Base-by-base conservation (phyloP, 306 rosid species). In the Neltuma alba region DNA sequence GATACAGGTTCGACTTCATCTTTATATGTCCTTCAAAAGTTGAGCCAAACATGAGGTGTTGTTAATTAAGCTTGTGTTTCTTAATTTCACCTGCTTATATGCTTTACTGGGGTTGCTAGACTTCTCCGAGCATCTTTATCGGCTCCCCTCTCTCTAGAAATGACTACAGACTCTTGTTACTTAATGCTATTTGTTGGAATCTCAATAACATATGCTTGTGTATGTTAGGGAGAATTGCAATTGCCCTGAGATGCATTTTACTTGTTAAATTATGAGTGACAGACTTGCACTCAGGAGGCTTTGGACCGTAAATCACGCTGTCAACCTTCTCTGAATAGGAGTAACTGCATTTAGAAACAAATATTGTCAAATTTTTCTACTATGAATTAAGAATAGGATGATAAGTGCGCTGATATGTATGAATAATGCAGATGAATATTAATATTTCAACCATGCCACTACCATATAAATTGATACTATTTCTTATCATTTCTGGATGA, bases 1-100 rank as follows among this genome's bases (percentile, higher is more conserved):
- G 81, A 91, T 91, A 74, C 96, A 91, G 93, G 96, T 91, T 33
- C 44, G 82, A 28, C 78, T 52, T 4, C 42, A 25, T 82, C 41
- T 60, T 1, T 61, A 38, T 25, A 10, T 12, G 25, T 55, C 42
- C 52, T 72, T 52, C 27, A 20, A 41, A 37, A 74, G 20, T 60
- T 68, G 34, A 44, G 18, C 58, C 58, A 18, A 62, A 20, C 21
- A 27, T 72, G 34, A 54, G 23, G 30, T 15, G n/a, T 60, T 48
- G 44, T 57, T 37, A 20, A 6, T 33, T 74, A 15, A 34, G 58
- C 2, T 42, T 12, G 28, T 78, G 25, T 54, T 67, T 78, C 66
- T 23, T 25, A 52, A 10, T 66, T 77, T 67, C 38, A 13, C 70
- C 69, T 18, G 60, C 57, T 37, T n/a, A 25, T 45, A 54, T 55